A percentile compares a stretch with the other conserved stretches of the same genome.
These are phyloP conservation scores for Drechmeria coniospora DNA, from an alignment of 2,329 filamentous ascomycete species.

Conservation along the genomic window DNA sequence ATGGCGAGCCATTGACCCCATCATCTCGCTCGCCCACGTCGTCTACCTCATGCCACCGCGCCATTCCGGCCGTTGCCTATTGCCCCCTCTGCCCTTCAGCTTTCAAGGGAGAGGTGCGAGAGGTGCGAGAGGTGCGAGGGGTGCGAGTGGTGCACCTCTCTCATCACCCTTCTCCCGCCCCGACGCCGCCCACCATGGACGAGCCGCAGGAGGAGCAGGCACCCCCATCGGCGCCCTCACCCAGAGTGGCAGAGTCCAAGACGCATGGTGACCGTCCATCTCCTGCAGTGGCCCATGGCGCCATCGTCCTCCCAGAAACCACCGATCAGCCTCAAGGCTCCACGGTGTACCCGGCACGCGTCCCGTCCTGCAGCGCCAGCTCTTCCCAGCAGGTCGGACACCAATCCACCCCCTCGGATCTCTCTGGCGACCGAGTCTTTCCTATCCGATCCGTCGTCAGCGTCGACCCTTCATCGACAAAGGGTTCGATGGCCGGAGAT, in stretches of 20 bases:
- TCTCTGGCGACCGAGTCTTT: slow-evolving; percentile 48
- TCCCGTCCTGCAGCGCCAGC: slow-evolving; percentile 25
- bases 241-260: no score
- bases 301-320: neutral
- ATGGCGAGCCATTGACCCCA: no score
- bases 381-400: slow-evolving; percentile 24
- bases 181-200: neutral
- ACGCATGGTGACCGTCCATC: no score
- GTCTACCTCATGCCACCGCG: no score
- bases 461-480: slow-evolving; percentile 38
- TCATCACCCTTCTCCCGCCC: neutral
- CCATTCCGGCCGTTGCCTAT: no score
- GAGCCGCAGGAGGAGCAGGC: neutral
- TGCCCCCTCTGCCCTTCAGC: no score
- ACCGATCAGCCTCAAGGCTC: slow-evolving; percentile 1
- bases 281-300: neutral
- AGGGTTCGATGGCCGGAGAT: slow-evolving; percentile 19
- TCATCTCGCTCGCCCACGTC: no score
- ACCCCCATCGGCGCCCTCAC: no score
- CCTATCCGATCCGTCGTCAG: slow-evolving; percentile 70
- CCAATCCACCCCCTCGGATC: slow-evolving; percentile 18
- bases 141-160: neutral
- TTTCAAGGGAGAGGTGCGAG: no score
- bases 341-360: slow-evolving; percentile 8
- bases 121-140: no score